Conservation (phyloP, 768 basidiomycete species). For the Serendipita vermifera region DNA sequence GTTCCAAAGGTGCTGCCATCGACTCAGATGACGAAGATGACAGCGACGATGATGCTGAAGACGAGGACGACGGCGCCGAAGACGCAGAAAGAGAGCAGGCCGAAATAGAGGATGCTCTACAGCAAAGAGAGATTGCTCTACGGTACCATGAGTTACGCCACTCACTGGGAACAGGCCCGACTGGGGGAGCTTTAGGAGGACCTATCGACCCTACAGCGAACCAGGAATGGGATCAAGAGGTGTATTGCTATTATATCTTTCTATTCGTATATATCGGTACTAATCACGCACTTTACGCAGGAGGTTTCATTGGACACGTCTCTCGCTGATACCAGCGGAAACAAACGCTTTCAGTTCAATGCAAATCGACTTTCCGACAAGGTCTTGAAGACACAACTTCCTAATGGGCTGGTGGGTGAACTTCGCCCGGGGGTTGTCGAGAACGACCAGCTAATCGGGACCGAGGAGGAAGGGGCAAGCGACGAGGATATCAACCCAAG, state of each 20-base stretch:
- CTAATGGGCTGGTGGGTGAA: neutral
- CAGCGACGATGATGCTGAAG: neutral
- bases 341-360: neutral
- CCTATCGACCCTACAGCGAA: neutral
- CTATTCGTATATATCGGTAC: too few species aligned
- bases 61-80: neutral
- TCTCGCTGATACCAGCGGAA: neutral
- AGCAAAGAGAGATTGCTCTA: neutral
- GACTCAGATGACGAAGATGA: constrained; percentile 7
- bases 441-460: neutral
- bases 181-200: neutral
- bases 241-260: neutral
- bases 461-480: neutral
- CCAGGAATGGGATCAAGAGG: constrained; percentile 4
- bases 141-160: constrained; percentile 8
- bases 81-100: neutral
- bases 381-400: neutral
- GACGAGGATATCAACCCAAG: neutral
- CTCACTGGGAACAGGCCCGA: neutral
- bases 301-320: neutral
- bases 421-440: neutral
- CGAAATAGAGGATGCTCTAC: neutral
- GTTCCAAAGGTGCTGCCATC: neutral
- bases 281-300: too few species aligned
- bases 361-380: neutral